A percentile compares a stretch with the other conserved stretches of the same genome.
Evolutionary conservation across 2,329 filamentous ascomycete species (phyloP).

Genomic region (Stagonosporopsis vannaccii): DNA sequence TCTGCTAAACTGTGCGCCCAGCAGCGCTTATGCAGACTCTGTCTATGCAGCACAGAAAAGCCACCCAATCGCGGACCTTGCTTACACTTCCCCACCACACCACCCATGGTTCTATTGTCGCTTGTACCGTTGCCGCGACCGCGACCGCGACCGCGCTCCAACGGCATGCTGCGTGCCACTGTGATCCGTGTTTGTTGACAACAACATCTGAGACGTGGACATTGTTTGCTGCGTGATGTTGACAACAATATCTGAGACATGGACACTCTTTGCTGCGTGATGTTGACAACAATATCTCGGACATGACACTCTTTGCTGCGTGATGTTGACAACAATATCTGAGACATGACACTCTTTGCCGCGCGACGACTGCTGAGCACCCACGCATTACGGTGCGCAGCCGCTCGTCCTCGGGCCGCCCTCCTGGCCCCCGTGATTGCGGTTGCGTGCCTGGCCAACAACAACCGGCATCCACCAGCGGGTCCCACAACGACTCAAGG

Average conservation of each 20-base stretch:
- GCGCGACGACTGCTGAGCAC: conserved; percentile 17
- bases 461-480: conserved; percentile 21
- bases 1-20: conserved; percentile 32
- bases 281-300: conserved; percentile 4
- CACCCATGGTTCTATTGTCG: conserved; percentile 16
- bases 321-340: conserved; percentile 2
- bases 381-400: conserved; percentile 31
- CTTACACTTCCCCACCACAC: conserved; percentile 21
- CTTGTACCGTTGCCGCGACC: conserved; percentile 7
- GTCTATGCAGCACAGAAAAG: conserved; percentile 33
- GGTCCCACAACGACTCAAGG: conserved; percentile 14
- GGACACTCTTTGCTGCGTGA: too few relatives aligned
- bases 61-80: conserved; percentile 39
- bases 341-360: too few relatives aligned
- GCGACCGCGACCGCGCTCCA: too few relatives aligned
- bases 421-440: conserved; percentile 27
- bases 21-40: conserved; percentile 49
- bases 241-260: conserved; percentile 5
- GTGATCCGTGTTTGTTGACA: conserved; percentile 22
- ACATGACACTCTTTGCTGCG: too few relatives aligned
- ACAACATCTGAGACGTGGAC: conserved; percentile 5
- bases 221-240: too few relatives aligned
- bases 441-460: conserved; percentile 33
- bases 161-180: conserved; percentile 31
- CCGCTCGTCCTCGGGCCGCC: conserved; percentile 38